These are phyloP conservation scores for Trichophyton equinum DNA, from an alignment of 2,329 filamentous ascomycete species.

Conservation along the genomic window DNA sequence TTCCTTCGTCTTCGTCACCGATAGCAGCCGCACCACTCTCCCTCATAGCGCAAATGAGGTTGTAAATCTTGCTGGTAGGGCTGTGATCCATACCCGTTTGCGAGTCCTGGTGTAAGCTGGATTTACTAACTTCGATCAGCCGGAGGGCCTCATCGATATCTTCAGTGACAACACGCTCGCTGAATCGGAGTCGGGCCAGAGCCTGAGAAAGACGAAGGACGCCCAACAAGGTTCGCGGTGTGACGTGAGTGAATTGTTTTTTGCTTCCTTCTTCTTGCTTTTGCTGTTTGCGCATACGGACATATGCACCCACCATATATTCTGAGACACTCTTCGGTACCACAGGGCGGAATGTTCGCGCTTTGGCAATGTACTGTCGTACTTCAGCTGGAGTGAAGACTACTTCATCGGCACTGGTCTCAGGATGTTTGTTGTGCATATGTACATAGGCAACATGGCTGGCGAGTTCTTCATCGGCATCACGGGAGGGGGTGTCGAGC, in stretches of 20 bases:
- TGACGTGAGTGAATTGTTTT: constrained; percentile 88
- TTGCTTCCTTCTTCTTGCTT: constrained; percentile 82
- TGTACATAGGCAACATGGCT: constrained; percentile 94
- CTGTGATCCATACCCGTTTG: constrained; percentile 55
- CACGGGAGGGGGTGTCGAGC: constrained; percentile 81
- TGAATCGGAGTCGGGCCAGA: constrained; percentile 81
- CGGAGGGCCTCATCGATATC: constrained; percentile 93
- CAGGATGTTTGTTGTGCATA: constrained; percentile 90
- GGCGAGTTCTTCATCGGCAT: constrained; percentile 83
- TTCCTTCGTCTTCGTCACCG: constrained; percentile 57
- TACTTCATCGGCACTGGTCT: constrained; percentile 53
- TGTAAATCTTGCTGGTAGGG: constrained; percentile 82
- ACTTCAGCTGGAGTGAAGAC: constrained; percentile 89
- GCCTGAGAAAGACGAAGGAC: constrained; percentile 89
- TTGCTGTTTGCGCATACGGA: constrained; percentile 83
- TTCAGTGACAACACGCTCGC: constrained; percentile 68
- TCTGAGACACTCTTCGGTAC: constrained; percentile 79
- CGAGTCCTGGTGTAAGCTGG: constrained; percentile 66
- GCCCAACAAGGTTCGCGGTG: constrained; percentile 82
- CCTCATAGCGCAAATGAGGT: constrained; percentile 77
- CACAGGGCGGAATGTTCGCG: constrained; percentile 73
- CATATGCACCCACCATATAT: constrained; percentile 95
- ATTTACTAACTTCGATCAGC: constrained; percentile 85
- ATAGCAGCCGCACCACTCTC: constrained; percentile 72
- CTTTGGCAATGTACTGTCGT: constrained; percentile 87